phyloP scores from a whole-genome alignment of 2,329 filamentous ascomycete species.

The Alternaria sp. region DNA sequence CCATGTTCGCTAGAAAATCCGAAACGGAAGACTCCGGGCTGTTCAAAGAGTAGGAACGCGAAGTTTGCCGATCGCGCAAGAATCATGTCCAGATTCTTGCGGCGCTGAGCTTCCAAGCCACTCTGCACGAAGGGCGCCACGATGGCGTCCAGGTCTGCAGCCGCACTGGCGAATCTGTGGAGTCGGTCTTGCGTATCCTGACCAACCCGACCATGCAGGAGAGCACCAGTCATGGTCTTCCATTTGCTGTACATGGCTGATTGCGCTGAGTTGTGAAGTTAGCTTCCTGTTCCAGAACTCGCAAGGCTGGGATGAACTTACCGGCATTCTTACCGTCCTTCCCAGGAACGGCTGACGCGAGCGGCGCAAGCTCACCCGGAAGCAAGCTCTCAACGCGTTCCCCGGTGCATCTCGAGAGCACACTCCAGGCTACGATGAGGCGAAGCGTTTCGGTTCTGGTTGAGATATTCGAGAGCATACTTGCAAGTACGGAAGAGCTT shows the following conservation, averaged over 20 bases:
- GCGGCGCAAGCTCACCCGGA: conserved; percentile 13
- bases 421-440: conserved; percentile 20
- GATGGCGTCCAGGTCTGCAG: conserved; percentile 25
- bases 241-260: conserved; percentile 28
- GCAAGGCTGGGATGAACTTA: background rate
- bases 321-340: background rate
- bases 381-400: conserved; percentile 18
- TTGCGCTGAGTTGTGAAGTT: conserved; percentile 12
- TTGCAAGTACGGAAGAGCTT: conserved; percentile 2
- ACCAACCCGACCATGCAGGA: conserved; percentile 20
- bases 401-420: conserved; percentile 23
- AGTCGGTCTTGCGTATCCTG: conserved; percentile 3
- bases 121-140: conserved; percentile 28
- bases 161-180: conserved; percentile 13
- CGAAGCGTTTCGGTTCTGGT: conserved; percentile 22
- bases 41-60: conserved; percentile 30
- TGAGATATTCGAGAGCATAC: conserved; percentile 8
- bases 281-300: background rate
- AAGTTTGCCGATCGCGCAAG: conserved; percentile 34
- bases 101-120: conserved; percentile 23
- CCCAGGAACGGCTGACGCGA: background rate
- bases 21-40: conserved; percentile 38
- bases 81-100: conserved; percentile 39
- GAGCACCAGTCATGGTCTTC: conserved; percentile 29
- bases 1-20: conserved; percentile 25